Conservation (phyloP, 2,329 filamentous ascomycete genomes). For the Westerdykella ornata region DNA sequence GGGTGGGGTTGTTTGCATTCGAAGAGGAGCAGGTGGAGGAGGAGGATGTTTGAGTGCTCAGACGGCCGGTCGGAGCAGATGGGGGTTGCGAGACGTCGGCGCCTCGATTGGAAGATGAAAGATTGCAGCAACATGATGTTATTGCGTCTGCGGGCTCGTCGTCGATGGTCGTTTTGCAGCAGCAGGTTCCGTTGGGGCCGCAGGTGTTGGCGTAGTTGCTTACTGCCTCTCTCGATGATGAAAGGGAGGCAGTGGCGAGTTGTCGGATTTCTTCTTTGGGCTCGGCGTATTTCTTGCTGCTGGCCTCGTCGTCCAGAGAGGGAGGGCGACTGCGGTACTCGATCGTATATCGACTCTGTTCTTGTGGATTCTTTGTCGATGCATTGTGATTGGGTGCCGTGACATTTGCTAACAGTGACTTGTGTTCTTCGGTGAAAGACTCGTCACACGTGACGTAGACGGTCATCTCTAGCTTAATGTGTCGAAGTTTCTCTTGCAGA, state of each 20-base stretch:
- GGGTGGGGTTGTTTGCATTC: slow-evolving; percentile 3
- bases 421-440: slow-evolving; percentile 40
- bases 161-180: slow-evolving; percentile 45
- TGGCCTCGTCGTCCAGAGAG: slow-evolving; percentile 15
- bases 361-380: slow-evolving; percentile 1
- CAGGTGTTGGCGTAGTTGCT: slow-evolving; percentile 19
- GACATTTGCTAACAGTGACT: slow-evolving; percentile 20
- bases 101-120: no score
- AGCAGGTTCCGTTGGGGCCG: slow-evolving; percentile 37
- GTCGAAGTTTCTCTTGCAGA: slow-evolving; percentile 31
- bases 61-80: not conserved
- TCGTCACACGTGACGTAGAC: slow-evolving; percentile 53
- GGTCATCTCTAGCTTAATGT: slow-evolving; percentile 46
- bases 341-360: slow-evolving; percentile 12
- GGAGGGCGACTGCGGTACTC: slow-evolving; percentile 14
- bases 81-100: no score
- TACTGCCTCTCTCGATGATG: slow-evolving; percentile 1
- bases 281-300: slow-evolving; percentile 11
- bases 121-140: slow-evolving; percentile 16
- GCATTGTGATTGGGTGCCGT: slow-evolving; percentile 13
- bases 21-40: slow-evolving; percentile 9
- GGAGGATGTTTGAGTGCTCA: slow-evolving; percentile 1
- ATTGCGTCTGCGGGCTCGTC: slow-evolving; percentile 25
- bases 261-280: slow-evolving; percentile 20
- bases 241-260: slow-evolving; percentile 9